Evolutionary conservation across 208 protist species (phyloP).

Genomic region (Wallacemonas sp.): DNA sequence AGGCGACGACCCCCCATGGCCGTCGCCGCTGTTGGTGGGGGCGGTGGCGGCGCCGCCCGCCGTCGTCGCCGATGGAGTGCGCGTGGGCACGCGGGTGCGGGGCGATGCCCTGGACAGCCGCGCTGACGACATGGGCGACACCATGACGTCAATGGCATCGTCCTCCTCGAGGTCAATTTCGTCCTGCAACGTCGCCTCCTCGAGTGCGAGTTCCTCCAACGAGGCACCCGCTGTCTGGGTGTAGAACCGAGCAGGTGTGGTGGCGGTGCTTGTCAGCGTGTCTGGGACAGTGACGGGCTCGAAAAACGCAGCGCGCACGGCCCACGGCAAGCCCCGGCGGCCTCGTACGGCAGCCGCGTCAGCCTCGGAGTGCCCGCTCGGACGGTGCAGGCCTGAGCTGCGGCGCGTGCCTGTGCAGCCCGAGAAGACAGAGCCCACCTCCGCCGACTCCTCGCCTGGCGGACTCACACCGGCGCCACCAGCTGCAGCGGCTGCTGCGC

Average conservation of each 20-base stretch:
- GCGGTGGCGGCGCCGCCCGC: not conserved
- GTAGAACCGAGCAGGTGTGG: too few species aligned
- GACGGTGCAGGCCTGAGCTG: not conserved
- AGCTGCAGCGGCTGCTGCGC: too few species aligned
- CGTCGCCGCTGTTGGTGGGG: not conserved
- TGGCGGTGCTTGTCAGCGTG: too few species aligned
- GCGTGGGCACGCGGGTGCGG: not conserved
- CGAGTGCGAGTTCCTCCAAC: too few species aligned
- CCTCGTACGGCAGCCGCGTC: not conserved
- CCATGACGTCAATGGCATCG: not conserved
- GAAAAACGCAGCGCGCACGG: conserved; percentile 9
- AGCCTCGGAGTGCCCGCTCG: not conserved
- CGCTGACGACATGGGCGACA: conserved; percentile 12
- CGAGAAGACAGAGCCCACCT: not conserved
- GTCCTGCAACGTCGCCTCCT: too few species aligned
- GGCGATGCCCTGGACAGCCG: not conserved
- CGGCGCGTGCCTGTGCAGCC: not conserved
- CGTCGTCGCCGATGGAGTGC: not conserved
- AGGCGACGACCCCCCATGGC: not conserved
- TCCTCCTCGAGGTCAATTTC: conserved; percentile 1
- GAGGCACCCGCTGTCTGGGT: too few species aligned
- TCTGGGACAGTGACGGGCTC: too few species aligned
- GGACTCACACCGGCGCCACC: too few species aligned
- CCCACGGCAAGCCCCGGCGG: not conserved
- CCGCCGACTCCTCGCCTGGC: not conserved